A percentile compares a stretch with the other conserved stretches of the same genome.
Conservation (phyloP, 805 yeast species). For the Candida schatavii region DNA sequence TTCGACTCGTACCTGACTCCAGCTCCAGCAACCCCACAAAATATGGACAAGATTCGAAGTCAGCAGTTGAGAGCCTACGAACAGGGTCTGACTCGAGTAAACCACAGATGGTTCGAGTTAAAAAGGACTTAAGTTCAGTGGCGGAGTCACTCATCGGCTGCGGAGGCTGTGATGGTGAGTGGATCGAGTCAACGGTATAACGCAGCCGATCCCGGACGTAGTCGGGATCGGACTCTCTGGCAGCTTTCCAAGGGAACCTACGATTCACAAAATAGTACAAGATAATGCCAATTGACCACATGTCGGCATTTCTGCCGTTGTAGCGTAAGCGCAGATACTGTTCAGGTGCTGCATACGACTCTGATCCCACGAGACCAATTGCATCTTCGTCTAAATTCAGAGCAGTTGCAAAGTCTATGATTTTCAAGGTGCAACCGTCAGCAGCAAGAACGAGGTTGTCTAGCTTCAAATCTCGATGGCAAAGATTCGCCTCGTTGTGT, state of each 20-base stretch:
- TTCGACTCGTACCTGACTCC: not conserved
- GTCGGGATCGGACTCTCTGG: slow-evolving; percentile 28
- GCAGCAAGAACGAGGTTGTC: slow-evolving; percentile 41
- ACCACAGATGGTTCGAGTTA: not conserved
- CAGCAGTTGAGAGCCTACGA: not conserved
- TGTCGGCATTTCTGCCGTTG: slow-evolving; percentile 40
- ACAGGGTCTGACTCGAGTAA: slow-evolving; percentile 3
- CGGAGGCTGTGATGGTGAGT: too few species aligned
- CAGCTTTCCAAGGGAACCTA: slow-evolving; percentile 49
- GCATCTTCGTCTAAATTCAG: slow-evolving; percentile 14
- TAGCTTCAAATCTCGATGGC: slow-evolving; percentile 52
- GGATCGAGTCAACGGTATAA: not conserved
- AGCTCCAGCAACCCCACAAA: not conserved
- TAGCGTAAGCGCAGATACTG: slow-evolving; percentile 33
- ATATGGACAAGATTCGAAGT: not conserved
- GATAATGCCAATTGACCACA: slow-evolving; percentile 52
- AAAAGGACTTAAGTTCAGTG: not conserved
- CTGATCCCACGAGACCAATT: slow-evolving; percentile 49
- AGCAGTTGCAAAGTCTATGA: slow-evolving; percentile 45
- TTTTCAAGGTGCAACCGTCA: slow-evolving; percentile 28
- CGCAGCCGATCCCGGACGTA: slow-evolving; percentile 10
- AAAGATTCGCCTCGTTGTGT: slow-evolving; percentile 30
- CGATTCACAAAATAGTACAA: slow-evolving; percentile 27
- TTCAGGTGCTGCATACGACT: slow-evolving; percentile 48
- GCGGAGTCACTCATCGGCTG: too few species aligned